Evolutionary conservation across 2,329 filamentous ascomycete genomes (phyloP), one percentile per base, ranked within the genome.

Genomic region (Aspergillus fumigatiaffinis): DNA sequence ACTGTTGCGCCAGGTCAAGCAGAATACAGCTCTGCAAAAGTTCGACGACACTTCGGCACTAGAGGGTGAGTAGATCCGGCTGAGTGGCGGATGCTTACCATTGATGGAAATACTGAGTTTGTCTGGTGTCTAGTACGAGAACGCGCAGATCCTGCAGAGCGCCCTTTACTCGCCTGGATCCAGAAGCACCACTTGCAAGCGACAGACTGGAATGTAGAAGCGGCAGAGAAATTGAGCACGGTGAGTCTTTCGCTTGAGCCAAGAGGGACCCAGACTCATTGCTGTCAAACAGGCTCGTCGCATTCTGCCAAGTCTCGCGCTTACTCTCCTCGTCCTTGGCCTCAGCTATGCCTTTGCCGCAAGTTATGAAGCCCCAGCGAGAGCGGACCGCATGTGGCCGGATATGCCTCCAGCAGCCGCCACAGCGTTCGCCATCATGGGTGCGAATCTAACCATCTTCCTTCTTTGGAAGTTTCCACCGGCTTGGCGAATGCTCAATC

Each of bases 401-500:
- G 73, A 78, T 54, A 68, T 77, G 3, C 77, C 80, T 28, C 80
- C 81, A 3, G 77, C 82, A 2, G 76, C 77, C 3, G 80, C 82
- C 6, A 84, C 85, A 3, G 71, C 84, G 10, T 66, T 75, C 50
- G 75, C 72, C 2, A 69, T 87, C 23, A 73, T 85, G 26, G 74
- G 71, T n/a, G 54, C 77, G 44, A 85, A 87, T 60, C 26, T 78
- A 20, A 63, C 73, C 9, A 69, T 84, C n/a, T 83, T 79, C 57
- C 42, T 79, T n/a, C 62, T 79, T 54, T 84, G 83, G 79, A 79
- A 79, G 54, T 53, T 73, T 25, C 82, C 82, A 17, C 80, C 80
- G 0, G 66, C 82, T 25, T 87, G 84, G 84, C 75, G 75, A 28
- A 56, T 80, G 23, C 74, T 85, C 60, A 86, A 84, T 60, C 81